Evolutionary conservation across 2,329 filamentous ascomycete species (phyloP).

Genomic region (Colletotrichum caudatum): DNA sequence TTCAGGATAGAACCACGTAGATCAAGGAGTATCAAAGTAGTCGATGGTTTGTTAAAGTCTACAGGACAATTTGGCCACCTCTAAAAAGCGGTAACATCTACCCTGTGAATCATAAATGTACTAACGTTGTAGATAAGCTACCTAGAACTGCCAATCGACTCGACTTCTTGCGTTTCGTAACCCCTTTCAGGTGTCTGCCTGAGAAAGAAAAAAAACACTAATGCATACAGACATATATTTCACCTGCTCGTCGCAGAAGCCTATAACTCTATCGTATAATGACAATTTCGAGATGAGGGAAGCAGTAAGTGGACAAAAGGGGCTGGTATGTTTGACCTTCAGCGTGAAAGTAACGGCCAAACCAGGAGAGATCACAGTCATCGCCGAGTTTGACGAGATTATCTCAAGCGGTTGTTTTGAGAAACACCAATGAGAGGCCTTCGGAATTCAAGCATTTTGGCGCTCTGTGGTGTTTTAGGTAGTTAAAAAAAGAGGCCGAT

Average conservation of each 20-base stretch:
- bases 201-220: neutral
- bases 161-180: neutral
- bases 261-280: rapidly evolving
- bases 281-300: neutral
- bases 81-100: neutral
- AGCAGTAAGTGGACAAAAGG: neutral
- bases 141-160: neutral
- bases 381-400: neutral
- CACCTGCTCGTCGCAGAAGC: neutral
- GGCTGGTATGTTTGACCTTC: neutral
- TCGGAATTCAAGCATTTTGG: neutral
- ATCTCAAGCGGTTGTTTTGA: neutral
- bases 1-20: neutral
- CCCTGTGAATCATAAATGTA: neutral
- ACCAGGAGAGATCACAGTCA: neutral
- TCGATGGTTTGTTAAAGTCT: no score
- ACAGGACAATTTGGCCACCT: no score
- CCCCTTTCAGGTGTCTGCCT: neutral
- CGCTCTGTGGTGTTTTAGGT: neutral
- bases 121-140: neutral
- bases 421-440: neutral
- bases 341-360: neutral
- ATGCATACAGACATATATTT: neutral
- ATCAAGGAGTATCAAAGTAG: no score
- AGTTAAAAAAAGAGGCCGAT: no score